Percentiles rank a stretch among this genome's conserved stretches.
Evolutionary conservation across 495 filamentous ascomycete genomes (phyloP).

Genomic region (Tuber magnatum): DNA sequence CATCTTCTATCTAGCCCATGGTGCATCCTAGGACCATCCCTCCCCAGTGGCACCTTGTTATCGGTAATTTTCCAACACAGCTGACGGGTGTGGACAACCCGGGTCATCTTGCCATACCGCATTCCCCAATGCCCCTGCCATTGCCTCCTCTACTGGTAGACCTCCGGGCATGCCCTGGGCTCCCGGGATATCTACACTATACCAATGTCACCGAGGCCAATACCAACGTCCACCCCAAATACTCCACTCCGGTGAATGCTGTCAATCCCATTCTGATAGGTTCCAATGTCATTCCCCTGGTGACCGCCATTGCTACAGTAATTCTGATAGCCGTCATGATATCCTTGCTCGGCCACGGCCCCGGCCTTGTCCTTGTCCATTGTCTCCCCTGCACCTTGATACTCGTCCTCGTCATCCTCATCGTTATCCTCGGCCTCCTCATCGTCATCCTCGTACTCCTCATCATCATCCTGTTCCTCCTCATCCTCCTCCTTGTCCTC

Average conservation of each 20-base stretch:
- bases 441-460: not conserved
- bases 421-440: not conserved
- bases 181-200: not conserved
- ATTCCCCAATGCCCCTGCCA: not conserved
- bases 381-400: too few species aligned
- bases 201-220: not conserved
- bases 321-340: not conserved
- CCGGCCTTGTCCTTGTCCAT: too few species aligned
- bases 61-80: not conserved
- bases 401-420: too few species aligned
- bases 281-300: not conserved
- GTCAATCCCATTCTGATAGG: not conserved
- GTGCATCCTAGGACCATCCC: too few species aligned
- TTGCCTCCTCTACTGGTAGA: not conserved
- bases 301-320: not conserved
- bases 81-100: not conserved
- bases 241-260: not conserved
- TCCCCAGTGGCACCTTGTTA: not conserved
- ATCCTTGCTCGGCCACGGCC: too few species aligned
- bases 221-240: not conserved
- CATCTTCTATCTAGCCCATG: too few species aligned
- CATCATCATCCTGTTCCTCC: not conserved
- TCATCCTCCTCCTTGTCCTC: not conserved
- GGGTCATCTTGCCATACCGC: not conserved
- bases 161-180: not conserved